Conservation (phyloP, 495 filamentous ascomycete species). For the Baudoinia panamericana region DNA sequence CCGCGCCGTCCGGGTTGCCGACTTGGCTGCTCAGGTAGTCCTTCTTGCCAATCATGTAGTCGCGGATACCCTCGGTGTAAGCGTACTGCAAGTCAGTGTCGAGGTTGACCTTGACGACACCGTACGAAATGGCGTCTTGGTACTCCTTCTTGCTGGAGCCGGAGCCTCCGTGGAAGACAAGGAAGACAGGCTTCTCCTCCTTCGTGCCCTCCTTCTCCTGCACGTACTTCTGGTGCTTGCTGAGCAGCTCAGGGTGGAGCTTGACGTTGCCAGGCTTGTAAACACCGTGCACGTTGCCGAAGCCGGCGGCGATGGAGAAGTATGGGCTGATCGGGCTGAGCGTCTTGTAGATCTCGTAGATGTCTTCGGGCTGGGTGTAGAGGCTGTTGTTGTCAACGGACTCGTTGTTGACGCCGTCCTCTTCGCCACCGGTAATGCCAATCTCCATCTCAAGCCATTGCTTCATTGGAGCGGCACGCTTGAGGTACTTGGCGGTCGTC, state of each 20-base stretch:
- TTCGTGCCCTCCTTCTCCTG: slow-evolving; percentile 52
- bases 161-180: slow-evolving; percentile 98
- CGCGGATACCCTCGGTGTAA: slow-evolving; percentile 80
- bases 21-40: slow-evolving; percentile 76
- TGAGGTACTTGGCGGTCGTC: slow-evolving; percentile 79
- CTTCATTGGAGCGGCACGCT: slow-evolving; percentile 86
- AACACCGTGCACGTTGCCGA: slow-evolving; percentile 98
- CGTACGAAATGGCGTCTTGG: slow-evolving; percentile 71
- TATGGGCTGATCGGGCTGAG: slow-evolving; percentile 61
- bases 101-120: slow-evolving; percentile 96
- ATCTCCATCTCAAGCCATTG: slow-evolving; percentile 99
- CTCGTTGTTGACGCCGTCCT: slow-evolving; percentile 84
- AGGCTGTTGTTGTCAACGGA: slow-evolving; percentile 87
- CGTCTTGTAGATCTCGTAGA: slow-evolving; percentile 28
- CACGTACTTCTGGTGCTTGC: slow-evolving; percentile 87
- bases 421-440: slow-evolving; percentile 89
- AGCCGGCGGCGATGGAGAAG: slow-evolving; percentile 96
- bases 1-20: slow-evolving; percentile 86
- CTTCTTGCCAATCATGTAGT: slow-evolving; percentile 88
- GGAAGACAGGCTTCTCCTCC: slow-evolving; percentile 86
- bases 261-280: slow-evolving; percentile 98
- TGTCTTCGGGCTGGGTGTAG: slow-evolving; percentile 72
- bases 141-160: slow-evolving; percentile 83
- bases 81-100: slow-evolving; percentile 83
- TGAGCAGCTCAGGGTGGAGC: slow-evolving; percentile 84